Evolutionary conservation across 805 yeast species (phyloP), one percentile per base, ranked within the genome.

Genomic region (Saccharomycopsis sp.): DNA sequence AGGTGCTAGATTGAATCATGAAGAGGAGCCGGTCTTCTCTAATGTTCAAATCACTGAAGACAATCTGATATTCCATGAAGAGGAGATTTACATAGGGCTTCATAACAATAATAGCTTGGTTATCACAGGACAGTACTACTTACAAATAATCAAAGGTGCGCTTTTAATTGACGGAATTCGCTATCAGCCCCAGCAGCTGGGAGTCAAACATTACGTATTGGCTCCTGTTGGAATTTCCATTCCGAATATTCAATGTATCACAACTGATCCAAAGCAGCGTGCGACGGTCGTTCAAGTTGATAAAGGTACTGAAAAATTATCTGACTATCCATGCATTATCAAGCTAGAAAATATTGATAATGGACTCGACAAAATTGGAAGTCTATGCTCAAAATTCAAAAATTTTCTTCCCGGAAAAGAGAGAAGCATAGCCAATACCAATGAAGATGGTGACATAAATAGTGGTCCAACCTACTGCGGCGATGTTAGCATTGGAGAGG

Each of bases 351-450:
- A 71, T 58, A 57, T 66, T n/a, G 59, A 56, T 24, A 72, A 76
- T 7, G 83, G 83, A 0, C 58, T 81, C 15, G 77, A 76, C 47
- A 59, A 68, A 9, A 68, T 81, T 3, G 78, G 77, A 0, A 55
- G 51, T 0, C 67, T 77, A 47, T 73, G 74, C 59, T 72, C 81
- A 0, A 76, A 78, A 21, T 70, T 79, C 63, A 77, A 74, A 62
- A 70, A 73, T 24, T 61, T 77, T 2, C 74, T 77, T 44, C 70
- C 66, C 1, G 16, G 51, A 37, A 50, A 62, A 60, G 29, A 57
- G 16, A 50, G 57, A 44, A 57, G 47, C n/a, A n/a, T n/a, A n/a
- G n/a, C 16, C 51, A 54, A 12, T 46, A 23, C 3, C 12, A 20
- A 15, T 44, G 48, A 5, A 4, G 8, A 44, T 44, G 16, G 34